Percentiles rank a stretch among this genome's conserved stretches.
Evolutionary conservation across 352 stramenopile species (phyloP).

Genomic region (Phytophthora pistaciae): DNA sequence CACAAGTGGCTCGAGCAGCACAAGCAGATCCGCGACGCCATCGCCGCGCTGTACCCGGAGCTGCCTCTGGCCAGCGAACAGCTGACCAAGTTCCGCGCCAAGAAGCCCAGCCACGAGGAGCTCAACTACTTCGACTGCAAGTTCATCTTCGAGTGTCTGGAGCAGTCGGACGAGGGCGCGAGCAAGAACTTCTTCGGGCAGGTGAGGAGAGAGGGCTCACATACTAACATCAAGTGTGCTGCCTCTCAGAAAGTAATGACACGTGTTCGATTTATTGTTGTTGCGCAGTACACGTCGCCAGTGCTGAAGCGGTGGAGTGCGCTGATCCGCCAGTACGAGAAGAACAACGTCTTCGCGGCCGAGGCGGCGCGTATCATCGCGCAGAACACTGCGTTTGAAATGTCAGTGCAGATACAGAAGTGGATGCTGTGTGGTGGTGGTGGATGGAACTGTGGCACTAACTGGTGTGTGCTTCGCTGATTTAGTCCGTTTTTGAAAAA

Average conservation of each 20-base stretch:
- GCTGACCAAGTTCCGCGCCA: constrained; percentile 54
- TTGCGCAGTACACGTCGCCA: constrained; percentile 74
- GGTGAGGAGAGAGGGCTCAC: constrained; percentile 26
- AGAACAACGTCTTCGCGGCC: constrained; percentile 80
- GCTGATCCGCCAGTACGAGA: constrained; percentile 79
- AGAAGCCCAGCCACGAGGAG: constrained; percentile 62
- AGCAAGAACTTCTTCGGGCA: constrained; percentile 85
- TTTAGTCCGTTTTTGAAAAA: constrained; percentile 80
- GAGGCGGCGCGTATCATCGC: constrained; percentile 78
- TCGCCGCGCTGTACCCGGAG: constrained; percentile 60
- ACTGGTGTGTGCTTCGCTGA: constrained; percentile 3
- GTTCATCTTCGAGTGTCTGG: constrained; percentile 61
- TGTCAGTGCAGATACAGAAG: constrained; percentile 43
- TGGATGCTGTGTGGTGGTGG: background rate
- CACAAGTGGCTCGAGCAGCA: constrained; percentile 79
- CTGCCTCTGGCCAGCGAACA: constrained; percentile 57
- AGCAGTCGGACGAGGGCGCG: constrained; percentile 65
- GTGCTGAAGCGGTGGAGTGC: constrained; percentile 77
- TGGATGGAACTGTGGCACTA: background rate
- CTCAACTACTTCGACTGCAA: constrained; percentile 87
- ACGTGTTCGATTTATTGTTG: background rate
- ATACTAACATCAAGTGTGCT: background rate
- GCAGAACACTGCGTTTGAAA: constrained; percentile 83
- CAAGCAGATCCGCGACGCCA: constrained; percentile 65
- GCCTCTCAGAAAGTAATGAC: constrained; percentile 1